phyloP scores from a whole-genome alignment of 306 rosid genomes.

The Fragaria ananassa region DNA sequence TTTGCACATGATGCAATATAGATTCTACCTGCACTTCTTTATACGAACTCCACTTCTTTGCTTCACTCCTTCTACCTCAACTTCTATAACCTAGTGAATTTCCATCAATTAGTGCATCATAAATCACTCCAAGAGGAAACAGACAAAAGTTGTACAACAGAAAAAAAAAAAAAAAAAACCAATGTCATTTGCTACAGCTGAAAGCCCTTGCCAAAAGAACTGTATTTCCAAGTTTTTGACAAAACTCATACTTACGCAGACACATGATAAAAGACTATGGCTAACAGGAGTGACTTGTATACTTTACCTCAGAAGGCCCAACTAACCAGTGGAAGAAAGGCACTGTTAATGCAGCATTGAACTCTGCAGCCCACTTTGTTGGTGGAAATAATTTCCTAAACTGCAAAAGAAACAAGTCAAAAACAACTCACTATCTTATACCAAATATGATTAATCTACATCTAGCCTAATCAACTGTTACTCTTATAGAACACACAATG shows the following conservation, averaged over 20 bases:
- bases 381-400: conserved; percentile 92
- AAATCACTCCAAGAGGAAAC: conserved; percentile 12
- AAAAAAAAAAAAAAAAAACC: background rate
- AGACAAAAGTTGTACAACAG: background rate
- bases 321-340: conserved; percentile 95
- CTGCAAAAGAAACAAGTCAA: conserved; percentile 39
- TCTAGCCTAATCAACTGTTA: background rate
- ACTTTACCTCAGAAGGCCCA: conserved; percentile 84
- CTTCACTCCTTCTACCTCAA: conserved; percentile 80
- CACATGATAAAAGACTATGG: background rate
- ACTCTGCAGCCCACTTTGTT: conserved; percentile 94
- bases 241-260: background rate
- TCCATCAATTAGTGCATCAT: conserved; percentile 17
- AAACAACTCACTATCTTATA: background rate
- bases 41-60: conserved; percentile 90
- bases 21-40: conserved; percentile 82
- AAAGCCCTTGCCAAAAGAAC: background rate
- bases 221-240: background rate
- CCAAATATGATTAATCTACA: background rate
- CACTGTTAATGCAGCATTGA: conserved; percentile 88
- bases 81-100: conserved; percentile 66
- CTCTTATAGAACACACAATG: background rate
- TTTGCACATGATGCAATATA: conserved; percentile 10
- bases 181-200: background rate
- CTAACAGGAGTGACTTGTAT: background rate